phyloP scores from a whole-genome alignment of 495 filamentous ascomycete genomes.

The Hypoxylon crocopeplum region DNA sequence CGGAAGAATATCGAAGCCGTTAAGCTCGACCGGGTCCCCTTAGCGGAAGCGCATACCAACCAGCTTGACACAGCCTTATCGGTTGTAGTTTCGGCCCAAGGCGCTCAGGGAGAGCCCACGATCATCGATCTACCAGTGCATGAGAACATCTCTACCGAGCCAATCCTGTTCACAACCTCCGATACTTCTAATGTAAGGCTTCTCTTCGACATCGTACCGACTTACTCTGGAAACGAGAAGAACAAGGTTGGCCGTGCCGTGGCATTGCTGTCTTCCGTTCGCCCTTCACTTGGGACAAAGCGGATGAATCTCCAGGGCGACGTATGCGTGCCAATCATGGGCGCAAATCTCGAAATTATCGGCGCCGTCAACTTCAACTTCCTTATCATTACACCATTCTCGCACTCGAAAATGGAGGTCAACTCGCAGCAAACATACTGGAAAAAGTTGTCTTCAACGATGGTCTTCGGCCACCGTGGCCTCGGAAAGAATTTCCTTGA shows the following conservation, averaged over 20 bases:
- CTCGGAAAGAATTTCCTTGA: conserved; percentile 88
- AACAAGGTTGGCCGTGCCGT: conserved; percentile 91
- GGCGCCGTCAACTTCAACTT: conserved; percentile 97
- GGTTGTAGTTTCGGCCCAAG: conserved; percentile 86
- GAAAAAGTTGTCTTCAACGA: conserved; percentile 73
- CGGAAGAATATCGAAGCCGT: conserved; percentile 81
- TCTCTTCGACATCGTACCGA: conserved; percentile 95
- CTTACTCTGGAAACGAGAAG: conserved; percentile 89
- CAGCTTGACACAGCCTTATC: conserved; percentile 94
- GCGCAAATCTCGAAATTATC: conserved; percentile 85
- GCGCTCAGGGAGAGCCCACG: conserved; percentile 83
- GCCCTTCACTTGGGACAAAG: conserved; percentile 74
- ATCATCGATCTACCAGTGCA: conserved; percentile 92
- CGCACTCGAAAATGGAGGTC: conserved; percentile 90
- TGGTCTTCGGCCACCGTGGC: conserved; percentile 94
- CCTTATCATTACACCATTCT: conserved; percentile 90
- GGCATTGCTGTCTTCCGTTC: conserved; percentile 84
- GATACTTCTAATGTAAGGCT: conserved; percentile 85
- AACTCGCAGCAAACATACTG: conserved; percentile 92
- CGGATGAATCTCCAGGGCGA: conserved; percentile 92
- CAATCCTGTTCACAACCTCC: conserved; percentile 81
- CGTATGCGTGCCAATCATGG: conserved; percentile 86
- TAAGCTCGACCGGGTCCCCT: conserved; percentile 85
- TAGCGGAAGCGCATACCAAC: conserved; percentile 86
- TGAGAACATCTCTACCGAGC: conserved; percentile 91